phyloP scores from a whole-genome alignment of 2,329 filamentous ascomycete species.

The Thielaviopsis musarum region DNA sequence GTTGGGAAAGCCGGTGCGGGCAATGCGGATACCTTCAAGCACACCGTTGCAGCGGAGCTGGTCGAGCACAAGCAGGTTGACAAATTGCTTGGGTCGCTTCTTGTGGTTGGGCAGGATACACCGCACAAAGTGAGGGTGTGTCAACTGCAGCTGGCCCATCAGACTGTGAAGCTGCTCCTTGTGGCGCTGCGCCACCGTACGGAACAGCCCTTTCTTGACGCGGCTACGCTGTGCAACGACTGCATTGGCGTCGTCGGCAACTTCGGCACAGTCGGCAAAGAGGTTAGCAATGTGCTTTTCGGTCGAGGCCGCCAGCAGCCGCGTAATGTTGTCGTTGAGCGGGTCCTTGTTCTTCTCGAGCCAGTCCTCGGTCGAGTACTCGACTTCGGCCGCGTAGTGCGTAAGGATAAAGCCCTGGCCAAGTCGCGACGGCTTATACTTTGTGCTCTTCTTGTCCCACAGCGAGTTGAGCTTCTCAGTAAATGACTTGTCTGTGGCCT shows the following conservation, averaged over 20 bases:
- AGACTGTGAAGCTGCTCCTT: slow-evolving; percentile 96
- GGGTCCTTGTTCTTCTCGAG: slow-evolving; percentile 99
- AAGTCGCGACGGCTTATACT: slow-evolving; percentile 77
- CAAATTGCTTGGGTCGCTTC: slow-evolving; percentile 86
- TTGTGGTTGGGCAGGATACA: slow-evolving; percentile 98
- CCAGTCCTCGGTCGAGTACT: slow-evolving; percentile 91
- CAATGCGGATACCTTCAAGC: slow-evolving; percentile 94
- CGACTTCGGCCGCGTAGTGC: slow-evolving; percentile 93
- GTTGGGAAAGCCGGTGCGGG: slow-evolving; percentile 92
- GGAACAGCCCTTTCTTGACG: slow-evolving; percentile 93
- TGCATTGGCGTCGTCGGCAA: slow-evolving; percentile 54
- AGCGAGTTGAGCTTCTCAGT: slow-evolving; percentile 94
- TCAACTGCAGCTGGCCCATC: slow-evolving; percentile 87
- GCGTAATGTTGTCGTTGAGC: slow-evolving; percentile 89
- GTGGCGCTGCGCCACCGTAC: slow-evolving; percentile 89
- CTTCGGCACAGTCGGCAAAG: slow-evolving; percentile 75
- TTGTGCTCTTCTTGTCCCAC: slow-evolving; percentile 90
- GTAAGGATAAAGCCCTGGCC: slow-evolving; percentile 90
- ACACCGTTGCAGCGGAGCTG: slow-evolving; percentile 98
- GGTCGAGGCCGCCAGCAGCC: slow-evolving; percentile 64
- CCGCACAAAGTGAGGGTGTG: slow-evolving; percentile 93
- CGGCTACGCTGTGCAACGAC: slow-evolving; percentile 44
- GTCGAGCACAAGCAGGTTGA: slow-evolving; percentile 81
- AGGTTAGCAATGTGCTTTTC: slow-evolving; percentile 71
- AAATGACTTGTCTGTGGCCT: slow-evolving; percentile 91